phyloP scores from a whole-genome alignment of 2,329 filamentous ascomycete species.

The Tetracladium maxilliforme region DNA sequence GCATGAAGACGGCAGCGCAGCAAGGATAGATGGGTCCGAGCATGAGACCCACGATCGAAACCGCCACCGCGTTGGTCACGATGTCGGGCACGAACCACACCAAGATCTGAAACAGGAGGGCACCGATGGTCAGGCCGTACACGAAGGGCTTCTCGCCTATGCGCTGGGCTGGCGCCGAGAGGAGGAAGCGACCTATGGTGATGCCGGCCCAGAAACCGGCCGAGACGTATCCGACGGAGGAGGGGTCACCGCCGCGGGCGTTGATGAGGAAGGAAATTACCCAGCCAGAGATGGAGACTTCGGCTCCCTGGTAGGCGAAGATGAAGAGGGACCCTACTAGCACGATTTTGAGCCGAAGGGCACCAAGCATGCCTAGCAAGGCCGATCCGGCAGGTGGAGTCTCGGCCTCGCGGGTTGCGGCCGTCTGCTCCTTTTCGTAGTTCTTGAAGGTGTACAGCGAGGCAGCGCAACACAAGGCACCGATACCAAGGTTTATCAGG shows the following conservation, averaged over 20 bases:
- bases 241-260: conserved; percentile 53
- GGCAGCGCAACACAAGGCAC: conserved; percentile 35
- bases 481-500: conserved; percentile 44
- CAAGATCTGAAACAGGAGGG: conserved; percentile 56
- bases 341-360: conserved; percentile 40
- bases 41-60: conserved; percentile 59
- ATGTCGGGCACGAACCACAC: conserved; percentile 68
- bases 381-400: too few species aligned
- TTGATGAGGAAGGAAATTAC: conserved; percentile 73
- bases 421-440: conserved; percentile 48
- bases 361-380: conserved; percentile 18
- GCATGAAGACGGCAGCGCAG: conserved; percentile 47
- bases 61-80: conserved; percentile 52
- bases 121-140: conserved; percentile 42
- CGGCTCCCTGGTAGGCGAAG: conserved; percentile 74
- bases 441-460: conserved; percentile 54
- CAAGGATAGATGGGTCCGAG: conserved; percentile 72
- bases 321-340: conserved; percentile 68
- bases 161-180: conserved; percentile 49
- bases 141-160: conserved; percentile 61
- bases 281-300: conserved; percentile 77
- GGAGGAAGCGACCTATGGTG: conserved; percentile 58
- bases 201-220: conserved; percentile 61
- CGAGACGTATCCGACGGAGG: conserved; percentile 66
- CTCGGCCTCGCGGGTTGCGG: conserved; percentile 31